Conservation (phyloP, 1,284 basidiomycete genomes). For the Meira miltonrushii region DNA sequence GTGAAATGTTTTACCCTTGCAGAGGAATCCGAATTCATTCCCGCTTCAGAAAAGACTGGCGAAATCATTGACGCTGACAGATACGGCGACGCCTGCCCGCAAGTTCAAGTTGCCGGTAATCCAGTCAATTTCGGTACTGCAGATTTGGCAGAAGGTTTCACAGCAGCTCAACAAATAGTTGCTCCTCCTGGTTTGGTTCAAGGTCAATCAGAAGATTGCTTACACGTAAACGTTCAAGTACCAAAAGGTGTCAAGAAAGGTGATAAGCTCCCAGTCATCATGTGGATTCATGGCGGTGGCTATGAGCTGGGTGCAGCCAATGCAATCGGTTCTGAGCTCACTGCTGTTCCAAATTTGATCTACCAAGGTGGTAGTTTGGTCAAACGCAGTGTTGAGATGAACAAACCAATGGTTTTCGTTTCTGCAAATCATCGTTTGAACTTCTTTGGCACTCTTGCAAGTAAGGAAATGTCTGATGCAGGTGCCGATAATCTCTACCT, state of each 20-base stretch:
- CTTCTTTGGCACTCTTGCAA: not conserved
- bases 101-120: not conserved
- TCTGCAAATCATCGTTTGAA: constrained; percentile 7
- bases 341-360: not conserved
- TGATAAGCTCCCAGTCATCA: constrained; percentile 3
- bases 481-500: not conserved
- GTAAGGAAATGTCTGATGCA: constrained; percentile 4
- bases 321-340: not conserved
- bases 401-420: constrained; percentile 5
- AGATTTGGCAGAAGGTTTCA: not conserved
- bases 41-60: no score
- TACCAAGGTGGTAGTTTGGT: constrained; percentile 4
- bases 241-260: not conserved
- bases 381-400: not conserved
- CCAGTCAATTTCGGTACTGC: constrained; percentile 2
- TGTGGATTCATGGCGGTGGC: constrained; percentile 4
- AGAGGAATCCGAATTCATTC: no score
- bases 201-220: constrained; percentile 5
- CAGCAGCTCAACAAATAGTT: not conserved
- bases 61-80: not conserved
- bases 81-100: constrained; percentile 3
- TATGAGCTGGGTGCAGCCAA: not conserved
- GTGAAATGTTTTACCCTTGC: no score
- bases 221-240: constrained; percentile 1
- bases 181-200: not conserved